These are phyloP conservation scores for Leishmania mexicana DNA, from an alignment of 208 protist genomes.

Conservation along the genomic window DNA sequence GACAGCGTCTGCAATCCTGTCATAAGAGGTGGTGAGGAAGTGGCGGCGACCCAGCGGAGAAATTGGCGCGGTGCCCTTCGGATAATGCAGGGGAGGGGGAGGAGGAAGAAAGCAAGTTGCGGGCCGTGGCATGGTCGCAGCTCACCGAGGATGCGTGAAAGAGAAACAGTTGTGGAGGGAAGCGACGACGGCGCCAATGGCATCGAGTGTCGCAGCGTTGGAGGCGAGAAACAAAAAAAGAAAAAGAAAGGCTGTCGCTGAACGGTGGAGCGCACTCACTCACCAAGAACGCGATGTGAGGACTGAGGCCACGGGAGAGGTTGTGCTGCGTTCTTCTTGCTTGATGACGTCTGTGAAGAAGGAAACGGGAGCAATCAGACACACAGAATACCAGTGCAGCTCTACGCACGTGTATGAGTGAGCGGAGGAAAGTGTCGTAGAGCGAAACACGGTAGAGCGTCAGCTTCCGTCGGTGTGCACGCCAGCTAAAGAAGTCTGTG, in stretches of 20 bases:
- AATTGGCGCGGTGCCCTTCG: not conserved
- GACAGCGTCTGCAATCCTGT: not conserved
- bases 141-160: not conserved
- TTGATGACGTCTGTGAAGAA: not conserved
- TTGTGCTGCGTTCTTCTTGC: not conserved
- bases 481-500: not conserved
- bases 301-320: not conserved
- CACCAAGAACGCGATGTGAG: not conserved
- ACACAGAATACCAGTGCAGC: not conserved
- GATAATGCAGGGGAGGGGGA: not conserved
- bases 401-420: not conserved
- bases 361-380: not conserved
- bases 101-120: not conserved
- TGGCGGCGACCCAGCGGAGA: not conserved
- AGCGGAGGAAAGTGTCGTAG: not conserved
- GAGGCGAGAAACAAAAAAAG: not conserved
- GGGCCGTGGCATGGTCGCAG: not conserved
- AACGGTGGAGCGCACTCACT: not conserved
- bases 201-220: not conserved
- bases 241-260: not conserved
- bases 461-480: not conserved
- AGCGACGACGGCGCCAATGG: not conserved
- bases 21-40: not conserved
- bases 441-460: not conserved
- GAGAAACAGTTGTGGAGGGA: not conserved